phyloP scores from a whole-genome alignment of 2,329 filamentous ascomycete species.

The Thermothelomyces thermophilus region DNA sequence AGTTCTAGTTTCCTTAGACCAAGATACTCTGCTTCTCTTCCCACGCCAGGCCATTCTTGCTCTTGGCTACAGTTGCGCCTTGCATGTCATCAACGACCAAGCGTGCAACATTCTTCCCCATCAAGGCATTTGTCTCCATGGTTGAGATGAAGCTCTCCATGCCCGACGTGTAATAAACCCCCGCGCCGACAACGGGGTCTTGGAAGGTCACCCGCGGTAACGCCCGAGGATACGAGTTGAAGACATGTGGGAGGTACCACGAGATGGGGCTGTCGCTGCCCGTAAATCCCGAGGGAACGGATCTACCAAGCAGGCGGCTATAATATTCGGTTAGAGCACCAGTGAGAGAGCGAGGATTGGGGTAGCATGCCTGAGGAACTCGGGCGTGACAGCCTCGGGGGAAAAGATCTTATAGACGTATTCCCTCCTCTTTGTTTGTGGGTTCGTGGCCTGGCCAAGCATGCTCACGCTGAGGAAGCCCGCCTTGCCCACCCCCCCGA shows the following conservation, averaged over 20 bases:
- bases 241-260: slow-evolving; percentile 72
- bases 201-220: slow-evolving; percentile 85
- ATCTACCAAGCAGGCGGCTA: slow-evolving; percentile 5
- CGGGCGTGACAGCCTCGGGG: slow-evolving; percentile 43
- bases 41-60: neutral
- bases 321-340: neutral
- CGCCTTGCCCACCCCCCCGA: slow-evolving; percentile 59
- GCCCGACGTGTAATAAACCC: slow-evolving; percentile 64
- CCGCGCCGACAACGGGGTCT: slow-evolving; percentile 60
- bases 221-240: slow-evolving; percentile 79
- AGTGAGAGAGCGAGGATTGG: neutral
- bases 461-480: slow-evolving; percentile 84
- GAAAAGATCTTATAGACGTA: slow-evolving; percentile 62
- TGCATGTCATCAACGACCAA: slow-evolving; percentile 59
- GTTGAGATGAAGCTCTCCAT: slow-evolving; percentile 95
- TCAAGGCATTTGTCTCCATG: slow-evolving; percentile 92
- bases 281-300: neutral
- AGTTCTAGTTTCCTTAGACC: too few species aligned
- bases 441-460: slow-evolving; percentile 57
- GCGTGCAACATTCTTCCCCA: slow-evolving; percentile 78
- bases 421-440: slow-evolving; percentile 46
- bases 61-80: slow-evolving; percentile 9
- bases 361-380: slow-evolving; percentile 41
- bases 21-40: slow-evolving; percentile 11
- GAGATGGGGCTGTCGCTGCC: slow-evolving; percentile 45